Conservation (phyloP, 2,329 filamentous ascomycete species). For the Cordyceps farinosa region DNA sequence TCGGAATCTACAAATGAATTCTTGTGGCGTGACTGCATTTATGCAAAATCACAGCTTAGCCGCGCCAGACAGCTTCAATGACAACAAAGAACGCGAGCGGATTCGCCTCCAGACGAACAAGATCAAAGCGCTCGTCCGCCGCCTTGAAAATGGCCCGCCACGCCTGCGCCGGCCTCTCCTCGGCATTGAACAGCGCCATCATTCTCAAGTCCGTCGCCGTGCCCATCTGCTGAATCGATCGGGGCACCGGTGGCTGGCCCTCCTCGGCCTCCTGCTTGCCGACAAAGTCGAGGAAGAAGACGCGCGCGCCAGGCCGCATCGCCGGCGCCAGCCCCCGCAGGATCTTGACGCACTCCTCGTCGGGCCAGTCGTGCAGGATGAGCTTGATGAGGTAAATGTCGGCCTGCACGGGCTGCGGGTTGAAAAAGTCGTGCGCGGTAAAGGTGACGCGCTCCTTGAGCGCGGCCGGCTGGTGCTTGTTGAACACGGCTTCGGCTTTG, state of each 20-base stretch:
- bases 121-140: constrained; percentile 45
- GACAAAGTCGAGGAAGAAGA: constrained; percentile 38
- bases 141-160: constrained; percentile 43
- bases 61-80: constrained; percentile 37
- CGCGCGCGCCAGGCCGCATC: constrained; percentile 40
- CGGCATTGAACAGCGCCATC: constrained; percentile 47
- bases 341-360: constrained; percentile 40
- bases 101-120: constrained; percentile 35
- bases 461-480: constrained; percentile 33
- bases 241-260: constrained; percentile 27
- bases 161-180: constrained; percentile 43
- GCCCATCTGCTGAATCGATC: constrained; percentile 37
- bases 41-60: constrained; percentile 1
- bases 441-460: constrained; percentile 34
- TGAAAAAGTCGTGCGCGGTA: constrained; percentile 37
- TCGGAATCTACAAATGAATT: too few relatives aligned
- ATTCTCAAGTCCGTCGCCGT: constrained; percentile 46
- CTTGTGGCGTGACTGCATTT: neutral
- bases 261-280: constrained; percentile 31
- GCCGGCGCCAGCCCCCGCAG: constrained; percentile 41
- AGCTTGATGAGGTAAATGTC: constrained; percentile 52
- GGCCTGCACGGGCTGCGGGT: constrained; percentile 36
- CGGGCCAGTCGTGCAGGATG: constrained; percentile 55
- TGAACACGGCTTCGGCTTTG: constrained; percentile 33
- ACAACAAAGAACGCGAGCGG: constrained; percentile 35